phyloP scores from a whole-genome alignment of 345 rosid species.

The Pistacia integerrima region DNA sequence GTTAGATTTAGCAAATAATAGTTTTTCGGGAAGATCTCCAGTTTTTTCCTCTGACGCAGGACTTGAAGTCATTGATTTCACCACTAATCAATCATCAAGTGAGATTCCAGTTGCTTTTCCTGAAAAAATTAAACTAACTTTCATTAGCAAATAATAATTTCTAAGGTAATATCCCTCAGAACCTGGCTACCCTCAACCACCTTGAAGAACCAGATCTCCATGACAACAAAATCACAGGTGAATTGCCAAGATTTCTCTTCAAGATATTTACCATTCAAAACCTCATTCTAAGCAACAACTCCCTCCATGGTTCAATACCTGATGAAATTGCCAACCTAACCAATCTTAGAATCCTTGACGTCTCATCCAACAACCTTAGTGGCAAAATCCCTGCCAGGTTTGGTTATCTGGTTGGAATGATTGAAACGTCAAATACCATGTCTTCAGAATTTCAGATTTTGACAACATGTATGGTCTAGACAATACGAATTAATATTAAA shows the following conservation, averaged over 20 bases:
- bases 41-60: conserved; percentile 16
- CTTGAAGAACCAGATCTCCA: conserved; percentile 33
- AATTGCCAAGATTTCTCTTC: conserved; percentile 30
- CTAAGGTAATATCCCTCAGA: conserved; percentile 28
- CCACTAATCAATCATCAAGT: conserved; percentile 36
- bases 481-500: neutral
- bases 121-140: conserved; percentile 21
- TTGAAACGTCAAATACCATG: conserved; percentile 15
- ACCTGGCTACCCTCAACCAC: conserved; percentile 27
- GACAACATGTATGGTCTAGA: conserved; percentile 19
- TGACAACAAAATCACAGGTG: conserved; percentile 39
- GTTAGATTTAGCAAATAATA: conserved; percentile 35
- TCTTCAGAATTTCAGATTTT: conserved; percentile 1
- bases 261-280: conserved; percentile 29
- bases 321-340: conserved; percentile 22
- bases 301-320: conserved; percentile 28
- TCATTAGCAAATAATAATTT: conserved; percentile 28
- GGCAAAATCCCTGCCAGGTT: conserved; percentile 29
- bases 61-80: conserved; percentile 32
- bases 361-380: conserved; percentile 31
- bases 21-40: conserved; percentile 33
- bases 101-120: conserved; percentile 31
- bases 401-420: conserved; percentile 33
- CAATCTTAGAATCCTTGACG: conserved; percentile 35
- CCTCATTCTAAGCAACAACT: conserved; percentile 30